Evolutionary conservation across 257 asterid species (phyloP).

Genomic region (Solanum phureja): DNA sequence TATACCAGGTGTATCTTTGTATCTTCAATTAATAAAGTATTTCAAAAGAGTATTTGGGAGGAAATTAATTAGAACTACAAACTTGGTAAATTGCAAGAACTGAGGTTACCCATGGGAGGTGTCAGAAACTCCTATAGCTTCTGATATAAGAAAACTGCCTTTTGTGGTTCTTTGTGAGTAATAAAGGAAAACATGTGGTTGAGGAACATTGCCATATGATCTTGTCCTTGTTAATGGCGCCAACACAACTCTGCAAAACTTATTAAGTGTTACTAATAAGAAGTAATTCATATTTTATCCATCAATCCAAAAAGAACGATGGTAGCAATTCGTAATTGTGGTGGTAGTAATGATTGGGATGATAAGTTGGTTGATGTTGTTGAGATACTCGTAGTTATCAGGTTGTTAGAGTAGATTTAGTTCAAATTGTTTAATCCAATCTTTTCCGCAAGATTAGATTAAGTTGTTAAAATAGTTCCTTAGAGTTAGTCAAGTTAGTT

Average conservation of each 20-base stretch:
- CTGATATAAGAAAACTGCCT: not conserved
- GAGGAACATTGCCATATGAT: conserved; percentile 20
- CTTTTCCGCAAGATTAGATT: not conserved
- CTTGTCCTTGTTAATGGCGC: conserved; percentile 65
- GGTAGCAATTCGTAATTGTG: not conserved
- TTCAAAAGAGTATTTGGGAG: not conserved
- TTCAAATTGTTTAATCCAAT: not conserved
- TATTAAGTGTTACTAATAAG: not conserved
- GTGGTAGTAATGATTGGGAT: not conserved
- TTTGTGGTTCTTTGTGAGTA: not conserved
- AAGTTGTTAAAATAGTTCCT: too few species aligned
- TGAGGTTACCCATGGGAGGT: not conserved
- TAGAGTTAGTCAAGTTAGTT: not conserved
- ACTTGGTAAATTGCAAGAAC: not conserved
- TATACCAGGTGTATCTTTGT: not conserved
- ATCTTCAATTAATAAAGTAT: not conserved
- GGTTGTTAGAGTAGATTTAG: not conserved
- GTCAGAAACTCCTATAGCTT: not conserved
- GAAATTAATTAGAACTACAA: not conserved
- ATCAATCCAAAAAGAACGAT: too few species aligned
- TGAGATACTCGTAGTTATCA: not conserved
- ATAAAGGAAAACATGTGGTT: conserved; percentile 24
- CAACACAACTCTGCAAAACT: conserved; percentile 40
- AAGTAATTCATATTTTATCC: not conserved
- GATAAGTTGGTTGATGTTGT: not conserved